Conservation (phyloP, 306 rosid species). For the cucumber (Cucumis sativus) region DNA sequence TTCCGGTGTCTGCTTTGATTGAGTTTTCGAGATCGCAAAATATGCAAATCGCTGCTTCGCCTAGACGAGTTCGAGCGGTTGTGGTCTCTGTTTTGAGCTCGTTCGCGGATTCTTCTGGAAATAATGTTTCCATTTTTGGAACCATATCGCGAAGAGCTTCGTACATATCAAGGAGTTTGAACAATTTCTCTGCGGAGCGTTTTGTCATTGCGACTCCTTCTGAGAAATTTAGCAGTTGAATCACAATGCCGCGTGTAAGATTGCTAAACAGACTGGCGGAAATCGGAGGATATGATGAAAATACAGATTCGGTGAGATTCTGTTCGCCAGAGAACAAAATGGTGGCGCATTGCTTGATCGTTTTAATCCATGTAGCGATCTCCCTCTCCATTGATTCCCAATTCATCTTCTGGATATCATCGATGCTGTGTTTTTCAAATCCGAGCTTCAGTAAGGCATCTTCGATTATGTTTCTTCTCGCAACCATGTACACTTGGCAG, state of each 20-base stretch:
- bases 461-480: slow-evolving; percentile 32
- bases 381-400: slow-evolving; percentile 42
- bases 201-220: slow-evolving; percentile 46
- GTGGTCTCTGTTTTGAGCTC: slow-evolving; percentile 29
- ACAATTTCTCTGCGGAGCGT: slow-evolving; percentile 46
- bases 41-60: slow-evolving; percentile 36
- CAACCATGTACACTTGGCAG: slow-evolving; percentile 27
- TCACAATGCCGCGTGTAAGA: slow-evolving; percentile 27
- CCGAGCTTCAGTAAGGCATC: slow-evolving; percentile 25
- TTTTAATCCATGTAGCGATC: slow-evolving; percentile 38
- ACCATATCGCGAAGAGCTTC: slow-evolving; percentile 35
- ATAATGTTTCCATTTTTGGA: slow-evolving; percentile 13
- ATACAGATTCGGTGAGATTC: slow-evolving; percentile 22
- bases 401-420: slow-evolving; percentile 37
- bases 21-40: slow-evolving; percentile 58
- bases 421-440: slow-evolving; percentile 43
- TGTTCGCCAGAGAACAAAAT: slow-evolving; percentile 32
- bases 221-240: slow-evolving; percentile 42
- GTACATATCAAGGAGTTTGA: slow-evolving; percentile 53
- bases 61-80: slow-evolving; percentile 25
- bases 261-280: slow-evolving; percentile 25
- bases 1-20: slow-evolving; percentile 42
- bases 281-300: background rate
- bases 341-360: slow-evolving; percentile 19
- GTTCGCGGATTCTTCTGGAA: slow-evolving; percentile 19